Evolutionary conservation across 106 monocot genomes (phyloP).

Genomic region (Dendrobium nobile): DNA sequence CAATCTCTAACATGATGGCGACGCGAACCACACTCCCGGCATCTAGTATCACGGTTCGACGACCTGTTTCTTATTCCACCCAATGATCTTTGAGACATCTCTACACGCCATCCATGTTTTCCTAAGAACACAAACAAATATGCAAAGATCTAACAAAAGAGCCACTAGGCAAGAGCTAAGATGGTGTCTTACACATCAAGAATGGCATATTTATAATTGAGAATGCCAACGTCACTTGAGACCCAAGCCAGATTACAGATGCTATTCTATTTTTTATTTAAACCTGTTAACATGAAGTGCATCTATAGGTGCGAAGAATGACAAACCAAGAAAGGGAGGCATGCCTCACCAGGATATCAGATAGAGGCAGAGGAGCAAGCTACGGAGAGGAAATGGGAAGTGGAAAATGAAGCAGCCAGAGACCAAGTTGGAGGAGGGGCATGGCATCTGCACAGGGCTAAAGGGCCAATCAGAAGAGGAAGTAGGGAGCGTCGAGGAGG

Average conservation of each 20-base stretch:
- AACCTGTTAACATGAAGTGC: background rate
- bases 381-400: background rate
- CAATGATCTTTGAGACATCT: background rate
- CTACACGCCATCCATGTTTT: conserved; percentile 10
- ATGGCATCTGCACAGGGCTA: background rate
- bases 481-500: background rate
- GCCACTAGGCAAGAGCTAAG: background rate
- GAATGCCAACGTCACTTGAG: background rate
- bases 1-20: background rate
- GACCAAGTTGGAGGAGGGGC: background rate
- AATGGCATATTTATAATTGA: background rate
- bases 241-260: background rate
- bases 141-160: background rate
- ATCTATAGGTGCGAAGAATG: background rate
- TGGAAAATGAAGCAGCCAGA: conserved; percentile 1
- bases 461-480: conserved; percentile 6
- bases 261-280: background rate
- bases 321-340: background rate
- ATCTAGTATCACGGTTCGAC: background rate
- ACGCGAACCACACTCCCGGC: background rate
- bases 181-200: background rate
- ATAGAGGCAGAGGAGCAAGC: background rate
- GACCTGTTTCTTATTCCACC: background rate
- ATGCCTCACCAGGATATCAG: conserved; percentile 3
- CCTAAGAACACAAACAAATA: background rate